Evolutionary conservation across 176 grass and related monocot species (phyloP).

Genomic region (Phoenix roebelenii): DNA sequence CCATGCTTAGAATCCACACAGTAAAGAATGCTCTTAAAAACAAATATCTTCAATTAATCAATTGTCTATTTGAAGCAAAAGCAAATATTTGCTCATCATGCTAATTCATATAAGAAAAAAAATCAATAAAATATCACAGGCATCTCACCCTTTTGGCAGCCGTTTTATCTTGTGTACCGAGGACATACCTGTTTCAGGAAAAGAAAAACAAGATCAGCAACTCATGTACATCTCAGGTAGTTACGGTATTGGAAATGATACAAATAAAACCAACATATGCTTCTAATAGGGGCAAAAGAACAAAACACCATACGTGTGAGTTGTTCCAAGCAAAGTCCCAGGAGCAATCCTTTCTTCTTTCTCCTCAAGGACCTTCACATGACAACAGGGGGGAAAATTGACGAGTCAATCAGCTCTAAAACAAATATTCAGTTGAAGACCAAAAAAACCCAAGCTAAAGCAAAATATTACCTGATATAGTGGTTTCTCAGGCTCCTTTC

Average conservation of each 20-base stretch:
- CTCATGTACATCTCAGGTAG: too few species aligned
- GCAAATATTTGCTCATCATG: too few species aligned
- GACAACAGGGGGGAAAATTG: not conserved
- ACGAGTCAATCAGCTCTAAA: not conserved
- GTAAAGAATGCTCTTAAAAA: too few species aligned
- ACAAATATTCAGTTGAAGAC: not conserved
- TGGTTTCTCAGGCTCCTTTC: constrained; percentile 84
- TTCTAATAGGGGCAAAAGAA: too few species aligned
- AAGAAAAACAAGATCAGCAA: constrained; percentile 3
- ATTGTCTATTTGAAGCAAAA: too few species aligned
- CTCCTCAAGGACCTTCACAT: constrained; percentile 53
- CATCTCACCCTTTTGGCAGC: constrained; percentile 68
- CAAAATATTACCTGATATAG: constrained; percentile 58
- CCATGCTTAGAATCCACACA: too few species aligned
- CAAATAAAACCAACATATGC: too few species aligned
- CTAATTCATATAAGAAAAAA: too few species aligned
- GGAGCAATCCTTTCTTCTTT: constrained; percentile 67
- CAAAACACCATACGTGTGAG: constrained; percentile 39
- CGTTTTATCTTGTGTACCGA: constrained; percentile 70
- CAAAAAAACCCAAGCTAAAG: not conserved
- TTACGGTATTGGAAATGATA: too few species aligned
- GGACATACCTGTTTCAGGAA: constrained; percentile 48
- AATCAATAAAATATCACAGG: too few species aligned
- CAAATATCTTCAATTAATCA: too few species aligned
- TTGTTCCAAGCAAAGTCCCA: constrained; percentile 56